Base-by-base conservation (phyloP, 768 basidiomycete species). In the Xerocomellus chrysenteron region DNA sequence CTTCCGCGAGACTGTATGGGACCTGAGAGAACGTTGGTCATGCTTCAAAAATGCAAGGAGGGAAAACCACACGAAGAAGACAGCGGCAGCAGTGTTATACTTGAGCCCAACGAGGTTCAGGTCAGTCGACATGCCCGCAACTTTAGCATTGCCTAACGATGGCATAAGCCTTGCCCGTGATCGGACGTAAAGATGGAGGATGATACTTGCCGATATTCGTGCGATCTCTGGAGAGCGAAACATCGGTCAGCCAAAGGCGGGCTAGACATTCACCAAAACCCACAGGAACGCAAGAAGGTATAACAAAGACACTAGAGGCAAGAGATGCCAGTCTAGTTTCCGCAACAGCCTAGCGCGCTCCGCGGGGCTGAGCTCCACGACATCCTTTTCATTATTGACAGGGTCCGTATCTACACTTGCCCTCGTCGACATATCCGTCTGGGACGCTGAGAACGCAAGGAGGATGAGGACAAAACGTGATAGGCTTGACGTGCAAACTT, bases 251-350 rank as follows among this genome's bases (percentile, higher is more conserved):
- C 11, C 1, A 3, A 2, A 14, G 21, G 26, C 9, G 12, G 36
- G 9, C 19, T 1, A 16, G 40, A 26, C 41, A 4, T 40, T 24
- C 17, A 43, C 8, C 2, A 26, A 5, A 47, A 73, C 78, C 69
- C 57, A 79, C 76, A 80, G 63, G 61, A 80, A 80, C 8, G 77
- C 79, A 48, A 79, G 68, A 40, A 80, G 66, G 54, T 79, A 80
- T 12, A 81, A 62, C 37, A 78, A 54, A 6, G 77, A 78, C 37
- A 80, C 73, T 47, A 80, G 70, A 8, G 79, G 78, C 47, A 81
- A 59, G 24, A 80, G 59, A 56, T 80, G 77, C 56, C 68, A 64
- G 58, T 81, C 79, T 32, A 80, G 59, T 61, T 80, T 81, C 26
- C 77, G 69, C 44, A 80, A 57, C 9, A 72, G 46, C 55, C 60